phyloP scores from a whole-genome alignment of 805 yeast genomes.

The Yarrowia hollandica region DNA sequence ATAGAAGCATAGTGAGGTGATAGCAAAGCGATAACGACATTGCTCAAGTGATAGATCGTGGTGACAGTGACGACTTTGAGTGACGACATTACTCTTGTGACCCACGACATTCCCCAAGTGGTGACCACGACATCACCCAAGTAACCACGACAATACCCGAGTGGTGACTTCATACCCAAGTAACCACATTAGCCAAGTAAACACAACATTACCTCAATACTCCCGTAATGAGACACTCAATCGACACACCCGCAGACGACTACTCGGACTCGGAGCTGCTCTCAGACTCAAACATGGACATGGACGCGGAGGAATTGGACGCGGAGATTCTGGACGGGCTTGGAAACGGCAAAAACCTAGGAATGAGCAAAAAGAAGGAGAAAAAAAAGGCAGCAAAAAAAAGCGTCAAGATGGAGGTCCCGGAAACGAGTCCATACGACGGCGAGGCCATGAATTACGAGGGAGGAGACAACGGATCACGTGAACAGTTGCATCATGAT shows the following conservation, averaged over 20 bases:
- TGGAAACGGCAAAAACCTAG: slow-evolving; percentile 5
- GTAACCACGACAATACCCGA: too few species aligned
- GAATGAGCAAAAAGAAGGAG: not conserved
- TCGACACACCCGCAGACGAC: slow-evolving; percentile 16
- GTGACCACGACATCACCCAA: too few species aligned
- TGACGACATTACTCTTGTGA: too few species aligned
- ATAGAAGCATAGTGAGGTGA: too few species aligned
- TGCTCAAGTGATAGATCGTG: too few species aligned
- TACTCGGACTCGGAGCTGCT: slow-evolving; percentile 15
- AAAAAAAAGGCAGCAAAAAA: not conserved
- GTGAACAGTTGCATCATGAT: too few species aligned
- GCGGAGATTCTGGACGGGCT: slow-evolving; percentile 13
- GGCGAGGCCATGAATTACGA: not conserved
- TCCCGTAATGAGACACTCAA: slow-evolving; percentile 17
- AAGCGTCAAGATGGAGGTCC: not conserved
- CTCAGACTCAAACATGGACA: slow-evolving; percentile 7
- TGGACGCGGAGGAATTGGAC: slow-evolving; percentile 19
- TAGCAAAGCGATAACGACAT: too few species aligned
- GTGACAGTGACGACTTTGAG: too few species aligned
- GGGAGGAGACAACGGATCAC: not conserved
- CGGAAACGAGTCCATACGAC: not conserved
- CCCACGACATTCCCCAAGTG: too few species aligned
- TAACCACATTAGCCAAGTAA: too few species aligned
- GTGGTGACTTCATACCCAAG: too few species aligned
- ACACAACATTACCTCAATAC: too few species aligned